Conservation (phyloP, 2,329 filamentous ascomycete genomes). For the Acarospora socialis region DNA sequence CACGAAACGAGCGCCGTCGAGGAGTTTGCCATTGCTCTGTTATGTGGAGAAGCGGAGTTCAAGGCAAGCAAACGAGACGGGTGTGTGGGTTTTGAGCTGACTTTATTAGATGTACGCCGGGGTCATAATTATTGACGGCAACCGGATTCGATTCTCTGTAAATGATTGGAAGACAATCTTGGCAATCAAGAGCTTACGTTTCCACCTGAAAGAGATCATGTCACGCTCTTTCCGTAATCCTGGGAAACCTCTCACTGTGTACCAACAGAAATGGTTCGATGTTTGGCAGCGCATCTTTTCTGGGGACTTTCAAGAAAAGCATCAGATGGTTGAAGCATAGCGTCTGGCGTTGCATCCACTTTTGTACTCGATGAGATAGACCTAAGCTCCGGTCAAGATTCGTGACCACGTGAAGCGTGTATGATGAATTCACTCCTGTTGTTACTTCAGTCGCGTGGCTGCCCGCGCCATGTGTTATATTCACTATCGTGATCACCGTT, state of each 20-base stretch:
- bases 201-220: constrained; percentile 60
- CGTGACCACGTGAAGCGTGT: neutral
- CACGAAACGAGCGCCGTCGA: constrained; percentile 75
- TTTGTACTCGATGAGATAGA: too few relatives aligned
- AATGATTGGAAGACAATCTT: constrained; percentile 84
- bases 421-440: too few relatives aligned
- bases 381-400: too few relatives aligned
- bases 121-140: constrained; percentile 73
- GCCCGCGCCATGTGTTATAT: too few relatives aligned
- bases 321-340: neutral
- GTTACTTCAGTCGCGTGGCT: too few relatives aligned
- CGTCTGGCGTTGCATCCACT: neutral
- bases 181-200: constrained; percentile 68
- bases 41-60: constrained; percentile 80
- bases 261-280: constrained; percentile 60
- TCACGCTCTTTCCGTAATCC: constrained; percentile 46
- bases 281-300: constrained; percentile 59
- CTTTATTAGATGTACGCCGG: constrained; percentile 60
- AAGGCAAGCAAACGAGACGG: constrained; percentile 41
- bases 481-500: too few relatives aligned
- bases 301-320: constrained; percentile 9
- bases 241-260: constrained; percentile 33
- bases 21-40: constrained; percentile 65
- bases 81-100: neutral
- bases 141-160: constrained; percentile 68